These are phyloP conservation scores for Neurospora cerealis DNA, from an alignment of 495 filamentous ascomycete genomes.

Conservation along the genomic window DNA sequence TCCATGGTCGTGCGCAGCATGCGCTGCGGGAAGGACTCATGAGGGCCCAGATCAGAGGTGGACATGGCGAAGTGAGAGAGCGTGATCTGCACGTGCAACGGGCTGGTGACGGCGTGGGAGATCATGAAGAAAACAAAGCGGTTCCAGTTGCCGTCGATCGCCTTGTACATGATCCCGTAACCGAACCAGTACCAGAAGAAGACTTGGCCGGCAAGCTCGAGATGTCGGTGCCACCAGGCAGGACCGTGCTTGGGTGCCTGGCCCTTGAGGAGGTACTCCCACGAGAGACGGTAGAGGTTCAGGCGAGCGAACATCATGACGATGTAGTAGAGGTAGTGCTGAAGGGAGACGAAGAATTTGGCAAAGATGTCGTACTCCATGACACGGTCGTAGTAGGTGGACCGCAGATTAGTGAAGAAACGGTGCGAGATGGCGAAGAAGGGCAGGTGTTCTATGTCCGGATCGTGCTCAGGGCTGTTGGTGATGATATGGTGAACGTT, in stretches of 20 bases:
- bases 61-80: slow-evolving; percentile 97
- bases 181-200: slow-evolving; percentile 97
- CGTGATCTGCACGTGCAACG: slow-evolving; percentile 91
- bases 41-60: slow-evolving; percentile 75
- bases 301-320: slow-evolving; percentile 79
- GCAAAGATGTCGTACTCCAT: slow-evolving; percentile 78
- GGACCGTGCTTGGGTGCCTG: slow-evolving; percentile 71
- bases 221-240: slow-evolving; percentile 82
- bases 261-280: slow-evolving; percentile 66
- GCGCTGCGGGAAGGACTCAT: slow-evolving; percentile 89
- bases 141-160: slow-evolving; percentile 58
- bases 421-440: slow-evolving; percentile 90
- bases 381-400: slow-evolving; percentile 80
- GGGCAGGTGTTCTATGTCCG: slow-evolving; percentile 93
- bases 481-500: slow-evolving; percentile 98
- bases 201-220: slow-evolving; percentile 70
- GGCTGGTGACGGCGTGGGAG: slow-evolving; percentile 78
- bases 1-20: slow-evolving; percentile 99
- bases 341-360: slow-evolving; percentile 59
- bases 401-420: slow-evolving; percentile 65
- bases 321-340: slow-evolving; percentile 82
- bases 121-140: slow-evolving; percentile 71
- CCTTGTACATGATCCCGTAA: slow-evolving; percentile 70
- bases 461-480: slow-evolving; percentile 93
- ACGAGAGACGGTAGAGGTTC: slow-evolving; percentile 81